Evolutionary conservation across 129 eudicot species (phyloP).

Genomic region (Silybum marianum): DNA sequence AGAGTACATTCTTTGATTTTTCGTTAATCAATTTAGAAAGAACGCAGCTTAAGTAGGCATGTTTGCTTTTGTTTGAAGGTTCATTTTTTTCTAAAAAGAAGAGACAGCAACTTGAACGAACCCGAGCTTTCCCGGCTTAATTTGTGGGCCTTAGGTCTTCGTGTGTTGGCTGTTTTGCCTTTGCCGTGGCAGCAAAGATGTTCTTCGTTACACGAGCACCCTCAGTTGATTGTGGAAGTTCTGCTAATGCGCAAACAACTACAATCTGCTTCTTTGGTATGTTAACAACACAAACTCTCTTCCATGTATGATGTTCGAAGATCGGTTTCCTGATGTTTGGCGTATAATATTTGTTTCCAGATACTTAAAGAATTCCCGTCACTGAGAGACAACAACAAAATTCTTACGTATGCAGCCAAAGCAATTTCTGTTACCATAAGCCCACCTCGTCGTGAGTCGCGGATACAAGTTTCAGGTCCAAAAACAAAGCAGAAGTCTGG

Average conservation of each 20-base stretch:
- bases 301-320: background rate
- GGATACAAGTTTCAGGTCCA: constrained; percentile 72
- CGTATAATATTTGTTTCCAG: constrained; percentile 40
- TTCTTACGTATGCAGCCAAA: constrained; percentile 87
- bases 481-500: constrained; percentile 72
- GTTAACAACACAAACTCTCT: constrained; percentile 15
- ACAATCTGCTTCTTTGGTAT: constrained; percentile 91
- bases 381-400: constrained; percentile 72
- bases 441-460: constrained; percentile 80
- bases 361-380: constrained; percentile 93
- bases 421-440: constrained; percentile 77
- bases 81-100: constrained; percentile 96
- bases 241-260: constrained; percentile 96
- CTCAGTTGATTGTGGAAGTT: constrained; percentile 90
- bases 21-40: background rate
- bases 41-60: background rate
- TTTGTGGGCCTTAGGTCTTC: constrained; percentile 96
- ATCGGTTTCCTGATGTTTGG: background rate
- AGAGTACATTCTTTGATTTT: background rate
- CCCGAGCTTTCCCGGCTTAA: constrained; percentile 84
- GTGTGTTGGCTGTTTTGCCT: constrained; percentile 94
- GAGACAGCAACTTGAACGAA: constrained; percentile 82
- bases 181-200: constrained; percentile 99
- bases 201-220: constrained; percentile 94
- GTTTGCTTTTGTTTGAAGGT: constrained; percentile 54